Evolutionary conservation across 768 basidiomycete species (phyloP).

Genomic region (Pulveroboletus sp.): DNA sequence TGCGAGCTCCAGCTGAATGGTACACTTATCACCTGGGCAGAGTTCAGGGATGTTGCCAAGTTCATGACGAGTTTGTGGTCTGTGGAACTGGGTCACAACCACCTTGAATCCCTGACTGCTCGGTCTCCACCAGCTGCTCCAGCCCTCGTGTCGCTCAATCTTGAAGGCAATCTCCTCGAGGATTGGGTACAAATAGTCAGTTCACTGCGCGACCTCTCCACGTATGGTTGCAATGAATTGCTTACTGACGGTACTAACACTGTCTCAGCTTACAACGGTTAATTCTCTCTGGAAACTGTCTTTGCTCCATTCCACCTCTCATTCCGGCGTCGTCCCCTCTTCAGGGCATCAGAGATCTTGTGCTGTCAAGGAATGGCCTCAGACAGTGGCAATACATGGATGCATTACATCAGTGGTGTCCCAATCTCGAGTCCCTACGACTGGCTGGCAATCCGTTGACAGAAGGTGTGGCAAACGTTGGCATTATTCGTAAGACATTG

Average conservation of each 20-base stretch:
- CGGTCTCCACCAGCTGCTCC: constrained; percentile 12
- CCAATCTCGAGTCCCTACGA: constrained; percentile 55
- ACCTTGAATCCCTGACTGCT: constrained; percentile 35
- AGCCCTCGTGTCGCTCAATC: constrained; percentile 52
- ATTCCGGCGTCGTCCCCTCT: constrained; percentile 19
- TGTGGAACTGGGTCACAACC: constrained; percentile 72
- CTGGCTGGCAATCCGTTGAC: constrained; percentile 62
- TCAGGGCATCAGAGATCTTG: constrained; percentile 49
- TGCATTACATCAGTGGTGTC: constrained; percentile 63
- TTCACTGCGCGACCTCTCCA: constrained; percentile 40
- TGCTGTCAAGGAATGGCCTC: constrained; percentile 59
- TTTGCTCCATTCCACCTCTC: constrained; percentile 44
- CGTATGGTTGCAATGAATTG: constrained; percentile 32
- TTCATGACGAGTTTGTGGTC: constrained; percentile 50
- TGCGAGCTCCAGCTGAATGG: constrained; percentile 69
- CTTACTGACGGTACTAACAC: constrained; percentile 5
- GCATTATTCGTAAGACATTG: neutral
- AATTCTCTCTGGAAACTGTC: constrained; percentile 58
- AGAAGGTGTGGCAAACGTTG: constrained; percentile 38
- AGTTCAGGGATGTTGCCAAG: constrained; percentile 47
- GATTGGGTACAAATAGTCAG: constrained; percentile 51
- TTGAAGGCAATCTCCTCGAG: constrained; percentile 61
- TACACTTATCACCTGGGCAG: constrained; percentile 68
- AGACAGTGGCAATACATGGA: constrained; percentile 60
- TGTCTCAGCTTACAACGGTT: constrained; percentile 52